These are phyloP conservation scores for Termitomyces sp. DNA, from an alignment of 768 basidiomycete species.

Conservation along the genomic window DNA sequence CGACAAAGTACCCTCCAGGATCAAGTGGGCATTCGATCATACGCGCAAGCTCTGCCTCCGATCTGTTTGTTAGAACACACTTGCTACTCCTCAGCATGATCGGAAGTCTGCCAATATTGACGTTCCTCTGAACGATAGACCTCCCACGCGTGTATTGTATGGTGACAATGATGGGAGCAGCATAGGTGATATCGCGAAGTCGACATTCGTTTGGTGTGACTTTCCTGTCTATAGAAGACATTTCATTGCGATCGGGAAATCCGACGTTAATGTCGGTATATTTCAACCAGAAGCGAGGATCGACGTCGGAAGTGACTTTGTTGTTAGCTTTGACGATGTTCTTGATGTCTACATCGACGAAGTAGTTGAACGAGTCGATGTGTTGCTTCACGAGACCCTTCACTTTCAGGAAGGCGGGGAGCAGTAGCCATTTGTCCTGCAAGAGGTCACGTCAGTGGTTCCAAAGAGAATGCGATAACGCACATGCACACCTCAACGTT, in stretches of 20 bases:
- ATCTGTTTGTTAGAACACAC: conserved; percentile 80
- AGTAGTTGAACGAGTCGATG: conserved; percentile 98
- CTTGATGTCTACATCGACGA: conserved; percentile 95
- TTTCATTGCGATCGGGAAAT: conserved; percentile 85
- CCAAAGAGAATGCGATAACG: not conserved
- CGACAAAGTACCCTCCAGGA: conserved; percentile 99
- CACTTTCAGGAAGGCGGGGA: conserved; percentile 95
- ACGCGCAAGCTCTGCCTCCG: conserved; percentile 78
- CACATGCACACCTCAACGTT: conserved; percentile 71
- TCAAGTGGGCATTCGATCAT: conserved; percentile 98
- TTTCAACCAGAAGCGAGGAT: conserved; percentile 94
- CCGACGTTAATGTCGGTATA: conserved; percentile 96
- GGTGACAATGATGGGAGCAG: conserved; percentile 89
- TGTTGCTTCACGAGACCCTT: conserved; percentile 99
- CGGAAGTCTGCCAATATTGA: conserved; percentile 87
- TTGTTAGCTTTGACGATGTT: conserved; percentile 93
- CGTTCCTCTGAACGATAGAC: conserved; percentile 81
- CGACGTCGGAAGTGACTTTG: conserved; percentile 94
- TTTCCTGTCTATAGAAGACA: conserved; percentile 69
- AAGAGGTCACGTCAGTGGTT: conserved; percentile 7
- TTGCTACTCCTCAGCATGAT: conserved; percentile 97
- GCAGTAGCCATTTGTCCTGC: conserved; percentile 97
- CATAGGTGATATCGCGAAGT: conserved; percentile 91
- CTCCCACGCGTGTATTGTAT: conserved; percentile 94
- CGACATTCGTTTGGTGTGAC: conserved; percentile 98